Conservation (phyloP, 371 early-diverging fungal species). For the Mortierella sp. region DNA sequence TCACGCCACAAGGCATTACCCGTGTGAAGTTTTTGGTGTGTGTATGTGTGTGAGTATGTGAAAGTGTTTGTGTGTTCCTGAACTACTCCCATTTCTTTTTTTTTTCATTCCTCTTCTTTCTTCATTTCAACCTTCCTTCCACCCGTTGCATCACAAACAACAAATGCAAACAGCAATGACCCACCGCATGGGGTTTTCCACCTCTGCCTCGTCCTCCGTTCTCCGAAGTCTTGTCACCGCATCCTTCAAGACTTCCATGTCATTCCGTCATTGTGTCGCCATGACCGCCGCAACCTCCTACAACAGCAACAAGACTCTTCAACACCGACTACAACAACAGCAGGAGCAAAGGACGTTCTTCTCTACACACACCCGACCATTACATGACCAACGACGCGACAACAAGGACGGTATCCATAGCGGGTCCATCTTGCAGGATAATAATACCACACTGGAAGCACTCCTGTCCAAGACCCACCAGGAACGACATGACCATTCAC, state of each 20-base stretch:
- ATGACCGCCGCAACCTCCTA: neutral
- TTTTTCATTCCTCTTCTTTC: neutral
- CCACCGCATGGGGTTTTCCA: neutral
- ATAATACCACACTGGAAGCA: slow-evolving; percentile 11
- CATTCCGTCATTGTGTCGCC: neutral
- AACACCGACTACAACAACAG: neutral
- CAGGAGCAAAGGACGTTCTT: neutral
- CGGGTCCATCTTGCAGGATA: neutral
- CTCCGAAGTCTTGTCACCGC: neutral
- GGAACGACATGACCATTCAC: neutral
- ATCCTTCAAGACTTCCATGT: neutral
- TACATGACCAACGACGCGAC: neutral
- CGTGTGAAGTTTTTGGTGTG: neutral
- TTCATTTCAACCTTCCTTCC: neutral
- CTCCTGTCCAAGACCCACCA: slow-evolving; percentile 30
- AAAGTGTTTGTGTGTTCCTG: neutral
- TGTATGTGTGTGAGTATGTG: too few species aligned
- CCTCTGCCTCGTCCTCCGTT: neutral
- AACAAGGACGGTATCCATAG: neutral
- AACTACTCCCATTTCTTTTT: neutral
- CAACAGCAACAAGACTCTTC: neutral
- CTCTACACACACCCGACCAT: neutral
- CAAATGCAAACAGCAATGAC: slow-evolving; percentile 6
- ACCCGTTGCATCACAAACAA: neutral
- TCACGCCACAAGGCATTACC: neutral